These are phyloP conservation scores for Nakazawaea siamensis DNA, from an alignment of 805 yeast genomes.

Conservation along the genomic window DNA sequence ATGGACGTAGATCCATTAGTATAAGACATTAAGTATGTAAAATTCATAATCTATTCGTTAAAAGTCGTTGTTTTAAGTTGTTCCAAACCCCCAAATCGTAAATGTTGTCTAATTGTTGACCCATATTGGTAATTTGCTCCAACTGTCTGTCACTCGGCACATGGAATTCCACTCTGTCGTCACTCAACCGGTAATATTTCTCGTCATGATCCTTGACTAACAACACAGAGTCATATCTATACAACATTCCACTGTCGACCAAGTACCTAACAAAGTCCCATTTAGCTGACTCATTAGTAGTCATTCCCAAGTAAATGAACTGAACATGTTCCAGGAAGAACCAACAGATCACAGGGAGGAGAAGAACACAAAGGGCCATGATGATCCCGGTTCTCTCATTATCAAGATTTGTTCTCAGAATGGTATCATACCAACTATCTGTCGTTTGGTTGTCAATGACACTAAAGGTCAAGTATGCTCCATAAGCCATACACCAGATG, in stretches of 20 bases:
- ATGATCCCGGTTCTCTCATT: slow-evolving; percentile 35
- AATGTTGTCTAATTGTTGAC: slow-evolving; percentile 27
- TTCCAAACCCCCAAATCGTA: slow-evolving; percentile 41
- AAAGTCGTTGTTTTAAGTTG: slow-evolving; percentile 29
- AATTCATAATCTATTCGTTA: slow-evolving; percentile 12
- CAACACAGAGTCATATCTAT: slow-evolving; percentile 13
- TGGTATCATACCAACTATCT: slow-evolving; percentile 11
- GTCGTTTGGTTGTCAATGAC: neutral
- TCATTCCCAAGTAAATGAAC: slow-evolving; percentile 44
- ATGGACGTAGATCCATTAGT: slow-evolving; percentile 6
- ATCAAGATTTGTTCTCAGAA: slow-evolving; percentile 21
- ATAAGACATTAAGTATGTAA: neutral
- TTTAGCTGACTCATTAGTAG: slow-evolving; percentile 47
- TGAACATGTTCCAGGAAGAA: slow-evolving; percentile 35
- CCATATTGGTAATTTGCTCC: slow-evolving; percentile 16
- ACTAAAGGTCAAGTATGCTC: slow-evolving; percentile 24
- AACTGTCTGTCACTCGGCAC: slow-evolving; percentile 3
- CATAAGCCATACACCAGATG: slow-evolving; percentile 30
- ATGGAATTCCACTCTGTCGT: slow-evolving; percentile 1
- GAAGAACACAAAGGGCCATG: slow-evolving; percentile 28
- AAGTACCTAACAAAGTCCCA: slow-evolving; percentile 43
- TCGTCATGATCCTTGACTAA: slow-evolving; percentile 14
- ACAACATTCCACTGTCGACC: slow-evolving; percentile 21
- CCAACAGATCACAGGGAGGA: slow-evolving; percentile 27
- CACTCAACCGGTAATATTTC: slow-evolving; percentile 6